Evolutionary conservation across 1,139 yeast species (phyloP), one percentile per base, ranked within the genome.

Genomic region (Arxiozyma telluris): DNA sequence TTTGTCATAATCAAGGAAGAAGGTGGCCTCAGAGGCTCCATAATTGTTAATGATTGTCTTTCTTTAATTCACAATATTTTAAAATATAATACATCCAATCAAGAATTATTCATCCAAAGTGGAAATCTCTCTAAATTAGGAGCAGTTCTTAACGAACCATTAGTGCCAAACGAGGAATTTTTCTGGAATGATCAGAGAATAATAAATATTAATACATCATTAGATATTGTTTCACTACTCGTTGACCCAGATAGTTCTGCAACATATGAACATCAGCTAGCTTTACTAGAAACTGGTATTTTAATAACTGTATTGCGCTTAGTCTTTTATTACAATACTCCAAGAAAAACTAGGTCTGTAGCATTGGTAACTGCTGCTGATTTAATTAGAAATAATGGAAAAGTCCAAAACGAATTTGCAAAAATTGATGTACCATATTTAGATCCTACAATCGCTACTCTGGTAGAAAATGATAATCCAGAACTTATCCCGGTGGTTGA

Each of bases 11-110:
- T 93, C 27, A 83, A 82, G 30, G 86, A 82, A 59, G 98, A 93
- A 68, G 97, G 96, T 21, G 96, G 96, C 0, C 77, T 90, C 12
- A 77, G 91, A 55, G 97, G 96, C 8, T 90, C 96, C n/a, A 78
- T 90, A 30, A 81, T 89, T 38, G 96, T 91, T 7, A 94, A 87
- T 65, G 98, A 94, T 70, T 88, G 96, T 67, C 73, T 94, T 56
- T 80, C 90, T 0, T 73, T 94, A 50, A 74, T 91, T 18, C 78
- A 84, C 27, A 86, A 86, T 61, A 76, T 94, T 51, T 72, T 94
- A 52, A 81, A 80, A 59, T 90, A 84, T 69, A 94, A 93, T 68
- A 87, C 94, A 1, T 84, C 96, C 9, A 94, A 94, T 68, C 99
- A 94, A 69, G 87, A 85, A 57, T 78, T 84, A 58, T 94, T 94